Percentiles rank a stretch among this genome's conserved stretches.
Conservation (phyloP, 768 basidiomycete species). For the Zangia roseola region DNA sequence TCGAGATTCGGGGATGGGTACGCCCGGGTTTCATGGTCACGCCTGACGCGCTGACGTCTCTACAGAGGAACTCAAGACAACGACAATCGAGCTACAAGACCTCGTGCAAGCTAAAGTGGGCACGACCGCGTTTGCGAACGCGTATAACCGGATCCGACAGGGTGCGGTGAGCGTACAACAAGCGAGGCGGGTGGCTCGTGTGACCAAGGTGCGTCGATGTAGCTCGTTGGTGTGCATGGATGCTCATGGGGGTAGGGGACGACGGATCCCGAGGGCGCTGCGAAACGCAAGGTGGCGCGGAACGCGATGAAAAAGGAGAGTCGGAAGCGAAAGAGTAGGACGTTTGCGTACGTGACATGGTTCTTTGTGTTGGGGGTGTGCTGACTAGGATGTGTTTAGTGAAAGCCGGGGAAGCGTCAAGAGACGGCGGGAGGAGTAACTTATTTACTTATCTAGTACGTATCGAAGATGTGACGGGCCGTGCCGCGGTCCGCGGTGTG, state of each 20-base stretch:
- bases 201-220: constrained; percentile 41
- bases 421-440: constrained; percentile 36
- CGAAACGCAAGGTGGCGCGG: constrained; percentile 68
- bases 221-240: background rate
- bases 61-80: constrained; percentile 78
- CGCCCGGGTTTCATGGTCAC: constrained; percentile 22
- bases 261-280: constrained; percentile 72
- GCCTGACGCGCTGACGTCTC: background rate
- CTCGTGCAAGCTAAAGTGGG: constrained; percentile 87
- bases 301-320: constrained; percentile 82
- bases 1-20: constrained; percentile 76
- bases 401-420: constrained; percentile 52
- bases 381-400: constrained; percentile 24
- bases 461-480: too few relatives aligned
- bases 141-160: constrained; percentile 82
- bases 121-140: constrained; percentile 73
- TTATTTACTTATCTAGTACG: background rate
- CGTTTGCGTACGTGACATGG: constrained; percentile 53
- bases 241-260: constrained; percentile 42
- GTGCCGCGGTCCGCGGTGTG: too few relatives aligned
- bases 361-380: background rate
- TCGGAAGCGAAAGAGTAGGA: constrained; percentile 69
- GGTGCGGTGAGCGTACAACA: constrained; percentile 61
- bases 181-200: constrained; percentile 65
- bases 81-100: constrained; percentile 82